Base-by-base conservation (phyloP, 345 rosid genomes). In the Eucalyptus cloeziana region DNA sequence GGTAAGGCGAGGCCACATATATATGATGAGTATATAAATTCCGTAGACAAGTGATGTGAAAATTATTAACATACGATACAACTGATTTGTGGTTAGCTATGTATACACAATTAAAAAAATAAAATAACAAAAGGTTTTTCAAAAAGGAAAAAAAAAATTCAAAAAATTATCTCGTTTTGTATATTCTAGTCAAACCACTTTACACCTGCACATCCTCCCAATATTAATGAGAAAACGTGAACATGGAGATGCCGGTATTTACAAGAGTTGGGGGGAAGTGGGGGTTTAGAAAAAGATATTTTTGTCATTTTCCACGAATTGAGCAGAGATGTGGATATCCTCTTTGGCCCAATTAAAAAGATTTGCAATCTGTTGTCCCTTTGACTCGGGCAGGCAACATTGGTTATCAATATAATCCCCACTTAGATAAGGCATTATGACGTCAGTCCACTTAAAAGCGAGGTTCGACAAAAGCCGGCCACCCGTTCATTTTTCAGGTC, bases 21-120 rank as follows among this genome's bases (percentile, higher is more conserved):
- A 33, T 3, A 37, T 1, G 19, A 1, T 0, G 3, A 76, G 44
- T 37, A 76, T 1, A 76, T 10, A 40, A 10, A 76, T 76, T 37
- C 2, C 15, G 0, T 37, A 76, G 13, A 37, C 1, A 3, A 40
- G 47, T 6, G 15, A 76, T 3, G 25, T 11, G 30, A 76, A 13
- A 40, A 21, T 3, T 13, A 40, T 76, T 76, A 12, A 76, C 30
- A 21, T 17, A 37, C 4, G 13, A 21, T 76, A 10, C 0, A 11
- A 1, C 2, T 3, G 3, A 37, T 40, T 21, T 19, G 83, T 21
- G 47, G 27, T 40, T 19, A 37, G 15, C 30, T 10, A 9, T 21
- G 81, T 76, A 21, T 12, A 76, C 0, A 5, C 9, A 76, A 76
- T 10, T 69, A 76, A 21, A 69, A 3, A 40, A 21, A 21, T 22